phyloP scores from a whole-genome alignment of 2,329 filamentous ascomycete species.

The Ophiostoma populinum region DNA sequence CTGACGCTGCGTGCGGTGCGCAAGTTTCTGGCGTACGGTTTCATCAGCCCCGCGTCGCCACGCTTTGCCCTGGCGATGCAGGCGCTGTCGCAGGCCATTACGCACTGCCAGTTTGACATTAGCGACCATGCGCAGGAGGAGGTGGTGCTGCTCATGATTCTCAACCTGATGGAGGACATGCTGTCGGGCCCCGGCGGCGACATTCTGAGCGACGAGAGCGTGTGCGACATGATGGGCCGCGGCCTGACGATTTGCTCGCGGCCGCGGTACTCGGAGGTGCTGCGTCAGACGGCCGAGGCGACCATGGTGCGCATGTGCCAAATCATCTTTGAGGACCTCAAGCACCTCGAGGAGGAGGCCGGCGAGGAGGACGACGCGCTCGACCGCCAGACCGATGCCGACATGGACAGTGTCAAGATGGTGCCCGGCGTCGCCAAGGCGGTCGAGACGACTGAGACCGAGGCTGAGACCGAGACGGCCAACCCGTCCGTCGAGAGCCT shows the following conservation, averaged over 20 bases:
- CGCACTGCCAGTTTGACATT: slow-evolving; percentile 92
- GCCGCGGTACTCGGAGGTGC: slow-evolving; percentile 71
- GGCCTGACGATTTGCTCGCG: slow-evolving; percentile 96
- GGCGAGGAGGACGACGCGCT: slow-evolving; percentile 47
- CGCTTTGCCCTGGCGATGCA: slow-evolving; percentile 86
- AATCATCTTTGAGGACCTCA: slow-evolving; percentile 87
- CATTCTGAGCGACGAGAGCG: slow-evolving; percentile 90
- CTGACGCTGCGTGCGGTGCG: slow-evolving; percentile 84
- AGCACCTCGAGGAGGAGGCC: slow-evolving; percentile 65
- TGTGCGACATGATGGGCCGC: slow-evolving; percentile 99
- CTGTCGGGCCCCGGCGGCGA: slow-evolving; percentile 84
- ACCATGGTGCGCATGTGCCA: slow-evolving; percentile 99
- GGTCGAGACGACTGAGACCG: background rate
- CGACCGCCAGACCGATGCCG: slow-evolving; percentile 48
- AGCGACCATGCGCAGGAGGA: slow-evolving; percentile 91
- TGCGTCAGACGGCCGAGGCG: slow-evolving; percentile 83
- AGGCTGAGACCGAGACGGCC: background rate
- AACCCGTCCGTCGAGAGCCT: slow-evolving; percentile 5
- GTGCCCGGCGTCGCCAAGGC: slow-evolving; percentile 38
- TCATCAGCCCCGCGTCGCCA: slow-evolving; percentile 72
- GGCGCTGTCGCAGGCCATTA: slow-evolving; percentile 81
- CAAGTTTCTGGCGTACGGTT: slow-evolving; percentile 91
- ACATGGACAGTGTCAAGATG: slow-evolving; percentile 68
- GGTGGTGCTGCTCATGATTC: slow-evolving; percentile 81
- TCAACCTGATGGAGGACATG: slow-evolving; percentile 98